Evolutionary conservation across 2,329 filamentous ascomycete genomes (phyloP), one percentile per base, ranked within the genome.

Genomic region (Neofusicoccum kwambonambiense): DNA sequence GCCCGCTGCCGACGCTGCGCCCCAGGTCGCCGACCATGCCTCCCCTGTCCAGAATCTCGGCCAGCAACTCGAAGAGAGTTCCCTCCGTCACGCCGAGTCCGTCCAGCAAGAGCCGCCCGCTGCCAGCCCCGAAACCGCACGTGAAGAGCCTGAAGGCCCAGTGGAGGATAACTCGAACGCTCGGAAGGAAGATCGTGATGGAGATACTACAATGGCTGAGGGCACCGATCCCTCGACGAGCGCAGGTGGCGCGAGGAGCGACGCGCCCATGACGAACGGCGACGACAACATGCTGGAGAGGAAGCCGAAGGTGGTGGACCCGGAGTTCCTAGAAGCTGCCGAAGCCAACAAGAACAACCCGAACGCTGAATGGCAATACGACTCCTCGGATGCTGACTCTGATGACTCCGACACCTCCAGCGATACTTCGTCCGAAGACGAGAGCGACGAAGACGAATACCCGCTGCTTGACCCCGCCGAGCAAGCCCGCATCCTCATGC

Each of bases 401-500:
- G 86, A 84, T n/a, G 84, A 85, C 58, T 75, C 72, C 35, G 75
- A 77, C 63, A 69, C 68, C 9, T 74, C 73, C 42, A 84, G 87
- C 64, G 85, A 86, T 66, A 68, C 66, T 6, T 74, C 73, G 44
- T 84, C 87, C 62, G 84, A 86, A 66, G 81, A 80, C n/a, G 80
- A 79, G 35, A 73, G 71, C 41, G 83, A 83, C 66, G 86, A 86
- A 35, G 92, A 92, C 70, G 86, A 71, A 15, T 74, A 75, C 54
- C 74, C 90, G 62, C 83, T 93, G 47, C 82, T 97, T 1, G 89
- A 89, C 62, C 86, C 93, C 2, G 92, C 93, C 71, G 93, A 96
- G 74, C 90, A 91, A 65, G 92, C 91, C 0, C 89, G 89, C 39
- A 87, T 96, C 56, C 81, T 98, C 22, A 96, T 98, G 92, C 86